A percentile compares a stretch with the other conserved stretches of the same genome.
Evolutionary conservation across 148 eudicot species (phyloP).

Genomic region (Rheum nobile): DNA sequence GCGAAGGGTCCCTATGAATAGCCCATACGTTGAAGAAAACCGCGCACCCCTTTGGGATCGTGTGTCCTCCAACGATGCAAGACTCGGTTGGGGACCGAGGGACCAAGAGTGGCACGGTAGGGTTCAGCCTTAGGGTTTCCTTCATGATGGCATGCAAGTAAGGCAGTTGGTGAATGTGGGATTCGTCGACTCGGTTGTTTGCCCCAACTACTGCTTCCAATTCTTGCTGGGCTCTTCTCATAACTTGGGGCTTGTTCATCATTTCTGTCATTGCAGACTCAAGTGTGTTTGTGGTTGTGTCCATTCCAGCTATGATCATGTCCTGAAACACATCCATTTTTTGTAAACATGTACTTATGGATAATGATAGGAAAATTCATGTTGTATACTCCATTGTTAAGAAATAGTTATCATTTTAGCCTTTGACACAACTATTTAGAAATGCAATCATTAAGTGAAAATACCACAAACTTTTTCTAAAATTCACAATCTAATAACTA

Average conservation of each 20-base stretch:
- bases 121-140: conserved; percentile 39
- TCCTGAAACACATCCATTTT: conserved; percentile 21
- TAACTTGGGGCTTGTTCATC: conserved; percentile 31
- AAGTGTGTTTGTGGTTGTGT: conserved; percentile 38
- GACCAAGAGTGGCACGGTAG: conserved; percentile 30
- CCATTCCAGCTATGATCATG: conserved; percentile 54
- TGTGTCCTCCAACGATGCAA: conserved; percentile 34
- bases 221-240: conserved; percentile 40
- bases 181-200: conserved; percentile 40
- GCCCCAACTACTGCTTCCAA: conserved; percentile 34
- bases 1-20: conserved; percentile 44
- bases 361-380: no score
- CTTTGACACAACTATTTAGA: no score
- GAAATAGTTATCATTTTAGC: no score
- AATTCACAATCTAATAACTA: no score
- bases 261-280: conserved; percentile 56
- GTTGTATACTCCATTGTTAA: no score
- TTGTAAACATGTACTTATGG: no score
- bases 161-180: conserved; percentile 33
- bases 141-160: conserved; percentile 39
- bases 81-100: conserved; percentile 40
- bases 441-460: no score
- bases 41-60: conserved; percentile 40
- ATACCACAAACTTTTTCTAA: no score
- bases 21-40: conserved; percentile 49